phyloP scores from a whole-genome alignment of 2,329 filamentous ascomycete species.

The Celoporthe dispersa region DNA sequence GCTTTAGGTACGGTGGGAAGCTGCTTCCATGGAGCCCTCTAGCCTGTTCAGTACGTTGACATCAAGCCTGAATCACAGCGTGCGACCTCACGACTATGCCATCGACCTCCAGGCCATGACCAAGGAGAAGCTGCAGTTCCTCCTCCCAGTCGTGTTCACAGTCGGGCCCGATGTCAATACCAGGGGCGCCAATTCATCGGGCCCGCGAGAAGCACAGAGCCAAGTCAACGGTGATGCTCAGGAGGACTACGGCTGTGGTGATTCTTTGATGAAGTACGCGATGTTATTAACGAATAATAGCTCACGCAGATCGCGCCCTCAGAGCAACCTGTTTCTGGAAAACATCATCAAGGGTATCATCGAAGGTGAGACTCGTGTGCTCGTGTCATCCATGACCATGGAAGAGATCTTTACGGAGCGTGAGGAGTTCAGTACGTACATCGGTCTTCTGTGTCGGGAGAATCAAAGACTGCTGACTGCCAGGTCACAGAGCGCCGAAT shows the following conservation, averaged over 20 bases:
- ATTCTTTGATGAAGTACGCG: slow-evolving; percentile 79
- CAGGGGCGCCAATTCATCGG: slow-evolving; percentile 50
- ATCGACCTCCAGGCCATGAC: slow-evolving; percentile 89
- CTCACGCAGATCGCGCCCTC: slow-evolving; percentile 44
- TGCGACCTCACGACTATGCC: slow-evolving; percentile 79
- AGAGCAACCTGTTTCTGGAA: slow-evolving; percentile 66
- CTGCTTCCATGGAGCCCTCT: not conserved
- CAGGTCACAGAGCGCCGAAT: slow-evolving; percentile 61
- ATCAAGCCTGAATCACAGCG: slow-evolving; percentile 48
- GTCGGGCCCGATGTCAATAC: slow-evolving; percentile 77
- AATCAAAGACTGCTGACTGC: not conserved
- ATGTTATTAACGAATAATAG: slow-evolving; percentile 71
- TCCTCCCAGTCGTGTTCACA: slow-evolving; percentile 82
- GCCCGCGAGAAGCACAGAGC: slow-evolving; percentile 28
- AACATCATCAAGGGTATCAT: slow-evolving; percentile 91
- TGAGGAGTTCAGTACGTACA: slow-evolving; percentile 37
- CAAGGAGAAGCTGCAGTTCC: slow-evolving; percentile 82
- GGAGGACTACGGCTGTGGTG: slow-evolving; percentile 57
- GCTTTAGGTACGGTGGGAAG: slow-evolving; percentile 45
- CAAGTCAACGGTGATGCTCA: slow-evolving; percentile 33
- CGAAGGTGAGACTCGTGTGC: slow-evolving; percentile 82
- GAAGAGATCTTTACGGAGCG: slow-evolving; percentile 67
- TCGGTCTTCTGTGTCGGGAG: not conserved
- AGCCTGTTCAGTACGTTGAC: slow-evolving; percentile 1
- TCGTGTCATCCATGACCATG: slow-evolving; percentile 90